These are phyloP conservation scores for Termitomyces titanicus DNA, from an alignment of 768 basidiomycete genomes.

Conservation along the genomic window DNA sequence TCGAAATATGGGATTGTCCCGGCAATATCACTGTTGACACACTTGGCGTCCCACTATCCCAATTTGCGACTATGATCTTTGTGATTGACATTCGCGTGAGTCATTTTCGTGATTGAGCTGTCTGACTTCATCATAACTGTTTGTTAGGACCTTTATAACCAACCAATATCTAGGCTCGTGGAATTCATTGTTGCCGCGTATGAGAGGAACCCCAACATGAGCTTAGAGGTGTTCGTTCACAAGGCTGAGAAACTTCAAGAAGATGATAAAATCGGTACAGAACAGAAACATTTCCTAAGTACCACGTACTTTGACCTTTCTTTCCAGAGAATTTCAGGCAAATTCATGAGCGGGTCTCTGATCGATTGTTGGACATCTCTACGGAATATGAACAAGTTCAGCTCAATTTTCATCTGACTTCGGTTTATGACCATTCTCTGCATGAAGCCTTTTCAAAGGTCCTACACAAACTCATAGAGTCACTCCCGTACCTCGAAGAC, in stretches of 20 bases:
- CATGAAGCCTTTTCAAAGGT: conserved; percentile 92
- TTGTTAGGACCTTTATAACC: conserved; percentile 74
- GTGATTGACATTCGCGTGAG: conserved; percentile 93
- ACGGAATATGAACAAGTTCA: conserved; percentile 76
- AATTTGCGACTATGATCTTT: conserved; percentile 85
- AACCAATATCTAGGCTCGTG: conserved; percentile 78
- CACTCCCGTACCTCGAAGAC: conserved; percentile 82
- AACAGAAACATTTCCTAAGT: not conserved
- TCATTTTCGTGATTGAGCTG: conserved; percentile 1
- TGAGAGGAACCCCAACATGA: conserved; percentile 69
- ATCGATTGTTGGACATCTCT: conserved; percentile 74
- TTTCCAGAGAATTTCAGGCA: conserved; percentile 82
- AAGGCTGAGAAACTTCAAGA: conserved; percentile 91
- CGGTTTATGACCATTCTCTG: conserved; percentile 88
- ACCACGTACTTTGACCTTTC: not conserved
- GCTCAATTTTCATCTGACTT: conserved; percentile 88
- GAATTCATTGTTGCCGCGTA: conserved; percentile 78
- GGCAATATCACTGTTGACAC: conserved; percentile 78
- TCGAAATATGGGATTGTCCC: conserved; percentile 96
- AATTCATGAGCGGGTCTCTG: conserved; percentile 82
- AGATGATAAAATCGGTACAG: conserved; percentile 84
- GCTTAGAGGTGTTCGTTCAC: conserved; percentile 91
- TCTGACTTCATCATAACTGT: not conserved
- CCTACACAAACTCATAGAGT: conserved; percentile 81
- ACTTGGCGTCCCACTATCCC: conserved; percentile 69